Base-by-base conservation (phyloP, 345 rosid genomes). In the Citrus inodora region DNA sequence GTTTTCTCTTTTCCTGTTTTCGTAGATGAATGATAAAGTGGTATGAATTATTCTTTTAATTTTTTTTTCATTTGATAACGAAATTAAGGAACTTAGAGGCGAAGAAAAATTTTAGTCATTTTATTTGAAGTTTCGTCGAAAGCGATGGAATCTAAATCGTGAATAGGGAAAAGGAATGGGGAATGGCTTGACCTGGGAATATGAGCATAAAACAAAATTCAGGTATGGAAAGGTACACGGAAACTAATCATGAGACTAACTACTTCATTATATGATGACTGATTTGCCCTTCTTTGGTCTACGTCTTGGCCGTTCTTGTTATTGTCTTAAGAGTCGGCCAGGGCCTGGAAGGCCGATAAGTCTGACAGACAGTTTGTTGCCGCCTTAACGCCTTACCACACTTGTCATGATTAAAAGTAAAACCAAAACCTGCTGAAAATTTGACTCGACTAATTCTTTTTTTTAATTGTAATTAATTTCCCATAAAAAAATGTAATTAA, bases 51-150 rank as follows among this genome's bases (percentile, higher is more conserved):
- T 53, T 35, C 62, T 3, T 3, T 11, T 11, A 3, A 10, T 46
- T 46, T 46, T 46, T 42, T 46, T 10, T 46, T 10, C 16, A 46
- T 3, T 11, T 3, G 58, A 53, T 17, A 17, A 17, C 10, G 27
- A 3, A 32, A 22, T 53, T 5, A 32, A 74, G 73, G 67, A 73
- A 78, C 82, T 82, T 82, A 70, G 42, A 37, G 42, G 22, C 5
- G 58, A 75, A 82, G 84, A 60, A 76, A 82, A 5, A 0, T 28
- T 11, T 55, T 14, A 25, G 37, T 0, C 9, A 59, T 48, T 4
- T 13, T 13, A 53, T 27, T 9, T 38, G 79, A 64, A 83, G 56
- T 76, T 85, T 82, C 88, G 70, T 17, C 76, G 87, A 84, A 82
- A 71, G n/a, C 51, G 77, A 71, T 17, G 37, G 77, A 59, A 53